Conservation (phyloP, 768 basidiomycete genomes). For the Crucibulum laeve region DNA sequence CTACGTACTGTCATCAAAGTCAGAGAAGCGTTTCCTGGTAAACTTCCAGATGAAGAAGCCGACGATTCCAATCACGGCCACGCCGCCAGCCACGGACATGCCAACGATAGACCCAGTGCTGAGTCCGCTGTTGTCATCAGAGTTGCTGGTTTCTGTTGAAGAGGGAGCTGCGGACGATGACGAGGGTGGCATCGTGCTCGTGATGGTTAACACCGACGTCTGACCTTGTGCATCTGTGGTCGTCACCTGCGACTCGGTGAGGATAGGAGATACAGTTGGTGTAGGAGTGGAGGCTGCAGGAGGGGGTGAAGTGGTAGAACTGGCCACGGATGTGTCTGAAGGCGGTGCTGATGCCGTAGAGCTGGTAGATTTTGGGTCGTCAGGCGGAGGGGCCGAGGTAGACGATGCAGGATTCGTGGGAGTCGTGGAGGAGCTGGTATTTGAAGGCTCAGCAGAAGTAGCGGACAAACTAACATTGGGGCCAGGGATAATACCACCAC, state of each 20-base stretch:
- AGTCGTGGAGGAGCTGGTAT: no score
- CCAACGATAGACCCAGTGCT: conserved; percentile 74
- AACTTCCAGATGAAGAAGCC: conserved; percentile 86
- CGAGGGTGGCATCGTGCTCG: conserved; percentile 12
- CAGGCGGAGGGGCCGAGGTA: no score
- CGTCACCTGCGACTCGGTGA: conserved; percentile 6
- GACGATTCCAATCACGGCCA: conserved; percentile 66
- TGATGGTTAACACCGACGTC: conserved; percentile 19
- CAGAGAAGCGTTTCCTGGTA: conserved; percentile 68
- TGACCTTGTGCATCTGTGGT: conserved; percentile 14
- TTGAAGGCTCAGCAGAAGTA: no score
- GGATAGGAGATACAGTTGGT: conserved; percentile 5
- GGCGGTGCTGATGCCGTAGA: conserved; percentile 5
- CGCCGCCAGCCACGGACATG: conserved; percentile 75
- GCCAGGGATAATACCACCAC: no score
- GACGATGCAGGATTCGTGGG: no score
- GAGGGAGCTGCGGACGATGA: conserved; percentile 20
- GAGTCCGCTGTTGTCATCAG: conserved; percentile 35
- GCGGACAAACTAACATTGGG: no score
- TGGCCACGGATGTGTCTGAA: conserved; percentile 7
- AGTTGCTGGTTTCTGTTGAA: conserved; percentile 3
- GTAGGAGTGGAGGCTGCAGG: conserved; percentile 6
- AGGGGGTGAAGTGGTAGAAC: conserved; percentile 11
- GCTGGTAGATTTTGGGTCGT: conserved; percentile 2
- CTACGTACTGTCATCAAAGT: conserved; percentile 77